Conservation (phyloP, 2,329 filamentous ascomycete genomes). For the Phoma sp. region DNA sequence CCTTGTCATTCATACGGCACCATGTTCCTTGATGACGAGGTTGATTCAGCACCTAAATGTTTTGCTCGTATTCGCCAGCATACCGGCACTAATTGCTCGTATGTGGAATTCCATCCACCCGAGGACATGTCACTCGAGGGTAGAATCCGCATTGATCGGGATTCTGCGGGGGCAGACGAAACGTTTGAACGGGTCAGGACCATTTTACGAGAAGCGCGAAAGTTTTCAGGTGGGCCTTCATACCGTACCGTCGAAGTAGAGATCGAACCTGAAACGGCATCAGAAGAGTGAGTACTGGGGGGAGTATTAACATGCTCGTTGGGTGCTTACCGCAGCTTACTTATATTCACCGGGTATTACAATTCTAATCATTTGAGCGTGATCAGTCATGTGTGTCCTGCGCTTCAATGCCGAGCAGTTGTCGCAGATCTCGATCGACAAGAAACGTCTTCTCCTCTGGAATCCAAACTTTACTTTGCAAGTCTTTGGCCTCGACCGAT, state of each 20-base stretch:
- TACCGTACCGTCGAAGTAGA: slow-evolving; percentile 21
- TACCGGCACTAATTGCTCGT: slow-evolving; percentile 11
- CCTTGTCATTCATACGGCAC: neutral
- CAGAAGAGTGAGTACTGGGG: neutral
- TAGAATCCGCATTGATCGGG: slow-evolving; percentile 12
- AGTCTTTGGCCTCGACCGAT: too few species aligned
- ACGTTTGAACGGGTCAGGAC: slow-evolving; percentile 8
- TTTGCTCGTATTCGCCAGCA: slow-evolving; percentile 16
- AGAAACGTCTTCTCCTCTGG: neutral
- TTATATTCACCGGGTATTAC: too few species aligned
- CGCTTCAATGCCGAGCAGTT: neutral
- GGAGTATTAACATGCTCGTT: too few species aligned
- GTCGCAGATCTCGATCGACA: neutral
- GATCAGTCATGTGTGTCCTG: neutral
- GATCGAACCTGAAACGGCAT: neutral
- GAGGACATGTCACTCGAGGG: slow-evolving; percentile 23
- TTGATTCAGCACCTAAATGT: slow-evolving; percentile 7
- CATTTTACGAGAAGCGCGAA: slow-evolving; percentile 16
- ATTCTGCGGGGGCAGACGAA: neutral
- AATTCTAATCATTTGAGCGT: too few species aligned
- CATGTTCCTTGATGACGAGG: slow-evolving; percentile 3
- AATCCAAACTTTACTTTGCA: neutral
- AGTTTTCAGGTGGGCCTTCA: slow-evolving; percentile 10
- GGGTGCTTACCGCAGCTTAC: too few species aligned
- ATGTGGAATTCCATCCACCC: slow-evolving; percentile 22